These are phyloP conservation scores for Vitis riparia DNA, from an alignment of 164 flowering plant species.

Conservation along the genomic window DNA sequence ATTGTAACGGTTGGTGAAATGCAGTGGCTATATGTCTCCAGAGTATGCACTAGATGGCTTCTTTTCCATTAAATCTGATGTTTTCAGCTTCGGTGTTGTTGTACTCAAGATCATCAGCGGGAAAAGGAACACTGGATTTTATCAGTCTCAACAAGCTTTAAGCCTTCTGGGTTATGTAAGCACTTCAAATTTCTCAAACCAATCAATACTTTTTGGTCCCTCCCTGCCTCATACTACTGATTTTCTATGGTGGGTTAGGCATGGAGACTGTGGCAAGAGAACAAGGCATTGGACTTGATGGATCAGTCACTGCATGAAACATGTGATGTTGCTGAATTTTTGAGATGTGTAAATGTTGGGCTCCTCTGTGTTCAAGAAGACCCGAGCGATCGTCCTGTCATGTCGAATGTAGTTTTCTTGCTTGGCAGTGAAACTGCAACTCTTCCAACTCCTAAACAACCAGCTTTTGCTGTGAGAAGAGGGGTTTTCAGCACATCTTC, in stretches of 20 bases:
- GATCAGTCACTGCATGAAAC: not conserved
- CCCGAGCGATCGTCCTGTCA: too few relatives aligned
- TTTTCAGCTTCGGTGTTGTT: too few relatives aligned
- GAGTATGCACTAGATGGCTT: too few relatives aligned
- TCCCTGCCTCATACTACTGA: not conserved
- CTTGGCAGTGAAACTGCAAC: slow-evolving; percentile 5
- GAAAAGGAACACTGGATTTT: too few relatives aligned
- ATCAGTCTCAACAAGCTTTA: too few relatives aligned
- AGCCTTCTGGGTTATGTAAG: too few relatives aligned
- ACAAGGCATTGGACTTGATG: slow-evolving; percentile 7
- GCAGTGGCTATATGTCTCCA: too few relatives aligned
- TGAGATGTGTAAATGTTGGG: slow-evolving; percentile 1
- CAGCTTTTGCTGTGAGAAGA: not conserved
- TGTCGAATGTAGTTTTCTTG: slow-evolving; percentile 5
- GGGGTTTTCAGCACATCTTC: slow-evolving; percentile 7
- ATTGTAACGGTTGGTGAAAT: too few relatives aligned
- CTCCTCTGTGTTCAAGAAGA: not conserved
- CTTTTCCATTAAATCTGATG: too few relatives aligned
- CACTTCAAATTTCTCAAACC: not conserved
- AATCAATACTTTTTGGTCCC: not conserved
- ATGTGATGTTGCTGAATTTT: not conserved
- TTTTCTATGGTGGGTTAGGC: slow-evolving; percentile 10
- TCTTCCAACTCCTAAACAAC: slow-evolving; percentile 6
- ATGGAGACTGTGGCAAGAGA: slow-evolving; percentile 31
- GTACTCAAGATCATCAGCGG: too few relatives aligned